Base-by-base conservation (phyloP, 257 asterid genomes). In the Solanum stenotomum region DNA sequence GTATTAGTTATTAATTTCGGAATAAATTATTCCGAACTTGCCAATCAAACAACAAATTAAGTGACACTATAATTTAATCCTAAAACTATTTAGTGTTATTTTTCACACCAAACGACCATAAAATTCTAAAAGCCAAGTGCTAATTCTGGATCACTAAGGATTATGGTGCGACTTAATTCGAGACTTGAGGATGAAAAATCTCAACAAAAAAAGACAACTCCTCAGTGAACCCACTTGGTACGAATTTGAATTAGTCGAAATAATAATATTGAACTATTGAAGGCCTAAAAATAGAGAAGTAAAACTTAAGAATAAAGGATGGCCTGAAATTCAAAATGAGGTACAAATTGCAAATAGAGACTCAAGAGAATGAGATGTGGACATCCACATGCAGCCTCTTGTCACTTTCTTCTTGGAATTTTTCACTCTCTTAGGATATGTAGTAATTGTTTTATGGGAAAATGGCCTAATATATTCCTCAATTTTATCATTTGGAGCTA, bases 351-450 rank as follows among this genome's bases (percentile, higher is more conserved):
- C 31, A 63, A 40, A 40, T 84, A 13, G 82, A 31, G 85, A 56
- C 83, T 68, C 71, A n/a, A 63, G 34, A 34, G 72, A 87, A 42
- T 86, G 34, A 68, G 93, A 92, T 89, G 92, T 89, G 88, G 96
- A 93, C 92, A 85, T 87, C 93, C 94, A 93, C 92, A 91, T 90
- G 92, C 92, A 42, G 88, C 86, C 89, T 74, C 87, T 91, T 89
- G 92, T 88, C 93, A 38, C 90, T 89, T 91, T 91, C 91, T 76
- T 33, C 87, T 94, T 90, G 93, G 89, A 89, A 52, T 91, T 91
- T 82, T 82, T 31, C 85, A 46, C 20, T 29, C 20, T 76, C 87
- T 87, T 84, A 87, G 88, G 88, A 77, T 87, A 40, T 87, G 37
- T 78, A 65, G 18, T 89, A 63, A 40, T 40, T 40, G 46, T 3